A percentile compares a stretch with the other conserved stretches of the same genome.
Evolutionary conservation across 2,329 filamentous ascomycete genomes (phyloP).

Genomic region (Cadophora malorum): DNA sequence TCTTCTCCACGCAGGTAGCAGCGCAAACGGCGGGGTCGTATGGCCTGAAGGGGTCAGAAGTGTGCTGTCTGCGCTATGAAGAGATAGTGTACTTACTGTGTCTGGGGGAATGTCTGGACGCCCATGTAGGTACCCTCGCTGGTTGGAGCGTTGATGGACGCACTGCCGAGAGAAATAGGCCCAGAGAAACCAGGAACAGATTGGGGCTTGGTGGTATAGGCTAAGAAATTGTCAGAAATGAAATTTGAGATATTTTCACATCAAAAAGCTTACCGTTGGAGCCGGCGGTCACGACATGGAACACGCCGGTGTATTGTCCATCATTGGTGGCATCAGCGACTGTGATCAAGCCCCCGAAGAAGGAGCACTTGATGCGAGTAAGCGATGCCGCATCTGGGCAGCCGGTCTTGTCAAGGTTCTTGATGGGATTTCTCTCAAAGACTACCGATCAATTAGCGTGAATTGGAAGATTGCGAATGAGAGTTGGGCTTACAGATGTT

Average conservation of each 20-base stretch:
- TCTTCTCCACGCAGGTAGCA: conserved; percentile 37
- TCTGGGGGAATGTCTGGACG: conserved; percentile 38
- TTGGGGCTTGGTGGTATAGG: conserved; percentile 42
- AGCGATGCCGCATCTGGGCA: conserved; percentile 45
- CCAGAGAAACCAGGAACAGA: conserved; percentile 38
- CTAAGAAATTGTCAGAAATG: conserved; percentile 23
- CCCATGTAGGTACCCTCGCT: conserved; percentile 42
- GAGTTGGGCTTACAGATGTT: conserved; percentile 41
- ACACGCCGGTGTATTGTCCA: conserved; percentile 42
- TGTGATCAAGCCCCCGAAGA: conserved; percentile 43
- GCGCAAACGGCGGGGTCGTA: conserved; percentile 45
- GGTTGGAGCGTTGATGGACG: conserved; percentile 45
- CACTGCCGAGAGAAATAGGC: conserved; percentile 41
- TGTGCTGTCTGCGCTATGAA: background rate
- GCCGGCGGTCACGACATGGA: conserved; percentile 51
- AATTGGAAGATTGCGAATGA: background rate
- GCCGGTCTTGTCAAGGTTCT: conserved; percentile 38
- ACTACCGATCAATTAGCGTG: background rate
- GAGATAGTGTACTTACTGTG: background rate
- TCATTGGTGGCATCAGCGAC: conserved; percentile 43
- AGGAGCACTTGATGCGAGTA: conserved; percentile 46
- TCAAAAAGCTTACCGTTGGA: conserved; percentile 43
- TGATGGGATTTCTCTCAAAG: conserved; percentile 45
- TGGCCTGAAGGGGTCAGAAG: conserved; percentile 29
- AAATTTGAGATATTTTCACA: background rate